Evolutionary conservation across 2,329 filamentous ascomycete species (phyloP), one percentile per base, ranked within the genome.

Genomic region (Ophiostoma angusticollis): DNA sequence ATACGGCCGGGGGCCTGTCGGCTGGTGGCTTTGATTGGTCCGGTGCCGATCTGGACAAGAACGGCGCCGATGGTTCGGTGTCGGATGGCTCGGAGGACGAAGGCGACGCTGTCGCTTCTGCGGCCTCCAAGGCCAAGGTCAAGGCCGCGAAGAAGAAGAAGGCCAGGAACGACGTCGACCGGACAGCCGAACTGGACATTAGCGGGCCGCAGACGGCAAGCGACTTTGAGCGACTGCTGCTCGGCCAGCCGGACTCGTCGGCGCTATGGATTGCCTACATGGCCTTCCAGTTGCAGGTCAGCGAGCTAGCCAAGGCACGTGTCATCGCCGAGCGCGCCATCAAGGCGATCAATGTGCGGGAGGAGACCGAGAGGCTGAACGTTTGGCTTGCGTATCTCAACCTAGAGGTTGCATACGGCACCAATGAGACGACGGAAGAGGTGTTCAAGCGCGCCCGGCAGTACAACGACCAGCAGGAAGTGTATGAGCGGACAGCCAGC

Each of bases 211-310:
- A 93, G 56, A 89, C 84, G 1, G 74, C 84, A 13, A 84, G 82
- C 46, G 93, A 98, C 59, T 98, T 86, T 58, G 93, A 98, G 62
- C 80, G 91, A 49, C 77, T 95, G 18, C 73, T 98, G 30, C 74
- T 98, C 17, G 84, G 86, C 40, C 83, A 93, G 56, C 86, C 91
- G 3, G 86, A 96, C 61, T 89, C 84, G n/a, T 93, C 89, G 1
- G 69, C 80, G 45, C 72, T 96, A 21, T 98, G 91, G 91, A 84
- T 95, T 39, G 75, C 84, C 48, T 98, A 98, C 63, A 96, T 98
- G 85, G 86, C 87, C n/a, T 93, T 93, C 71, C 85, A 96, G 61
- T 79, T 95, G 58, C 81, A 93, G 55, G 74, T 93, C 37, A 84
- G 84, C 54, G 91, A 98, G 60, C 69, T 93, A 16, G 76, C 80